Evolutionary conservation across 371 early-diverging fungal genomes (phyloP).

Genomic region (Dinochytrium kinnereticum): DNA sequence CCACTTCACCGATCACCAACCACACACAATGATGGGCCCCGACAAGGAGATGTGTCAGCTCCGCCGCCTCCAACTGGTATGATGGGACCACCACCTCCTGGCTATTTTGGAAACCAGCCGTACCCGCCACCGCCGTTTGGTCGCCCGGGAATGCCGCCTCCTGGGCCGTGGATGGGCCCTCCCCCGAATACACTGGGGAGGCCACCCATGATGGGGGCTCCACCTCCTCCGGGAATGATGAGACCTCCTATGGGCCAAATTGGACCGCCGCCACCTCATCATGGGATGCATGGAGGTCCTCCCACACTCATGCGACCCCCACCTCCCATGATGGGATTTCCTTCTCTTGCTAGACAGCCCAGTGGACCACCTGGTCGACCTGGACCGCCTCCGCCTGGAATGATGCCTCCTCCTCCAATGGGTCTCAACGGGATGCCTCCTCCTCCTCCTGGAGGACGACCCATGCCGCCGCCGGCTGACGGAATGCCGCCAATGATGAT

Average conservation of each 20-base stretch:
- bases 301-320: slow-evolving; percentile 8
- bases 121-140: slow-evolving; percentile 2
- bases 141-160: slow-evolving; percentile 9
- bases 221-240: background rate
- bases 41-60: background rate
- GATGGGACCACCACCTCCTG: slow-evolving; percentile 20
- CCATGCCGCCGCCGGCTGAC: background rate
- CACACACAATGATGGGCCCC: background rate
- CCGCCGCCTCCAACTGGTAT: slow-evolving; percentile 6
- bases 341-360: slow-evolving; percentile 23
- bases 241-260: slow-evolving; percentile 20
- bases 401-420: slow-evolving; percentile 18
- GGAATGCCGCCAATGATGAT: slow-evolving; percentile 3
- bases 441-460: slow-evolving; percentile 8
- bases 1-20: background rate
- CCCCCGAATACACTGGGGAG: background rate
- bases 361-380: slow-evolving; percentile 7
- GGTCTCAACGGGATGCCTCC: slow-evolving; percentile 24
- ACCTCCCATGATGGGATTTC: slow-evolving; percentile 20
- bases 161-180: slow-evolving; percentile 12
- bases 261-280: background rate
- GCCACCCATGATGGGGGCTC: slow-evolving; percentile 12
- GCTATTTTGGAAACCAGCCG: background rate
- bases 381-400: slow-evolving; percentile 21
- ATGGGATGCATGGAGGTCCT: background rate